Base-by-base conservation (phyloP, 2,329 filamentous ascomycete species). In the Tolypocladium tropicale region DNA sequence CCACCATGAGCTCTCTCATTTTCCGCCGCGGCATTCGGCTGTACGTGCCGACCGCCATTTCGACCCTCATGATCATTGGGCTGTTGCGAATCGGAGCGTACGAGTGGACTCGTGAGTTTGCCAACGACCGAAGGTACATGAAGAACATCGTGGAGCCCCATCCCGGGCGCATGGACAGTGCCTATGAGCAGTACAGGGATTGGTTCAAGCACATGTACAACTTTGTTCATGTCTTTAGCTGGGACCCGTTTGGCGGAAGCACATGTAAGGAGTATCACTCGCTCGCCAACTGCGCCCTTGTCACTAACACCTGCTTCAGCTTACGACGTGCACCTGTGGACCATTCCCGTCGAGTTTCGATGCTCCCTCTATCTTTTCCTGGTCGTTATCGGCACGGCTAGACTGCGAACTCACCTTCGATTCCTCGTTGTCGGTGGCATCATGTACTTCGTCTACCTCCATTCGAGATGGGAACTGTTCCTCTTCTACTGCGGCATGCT, bases 251-350 rank as follows among this genome's bases (percentile, higher is more conserved):
- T 58, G 77, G 72, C 18, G 78, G 77, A 55, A 75, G 70, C 43
- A 79, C 74, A 52, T 64, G 72, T 75, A 67, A 64, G 72, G 57
- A 16, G 21, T 37, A 18, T 9, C 52, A n/a, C 51, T 12, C 30
- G 51, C 55, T 48, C 55, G 48, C 9, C 30, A 11, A 23, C 30
- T 9, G 6, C 5, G 23, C 50, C 4, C 41, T 54, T 14, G 7
- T 37, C 32, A 57, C 63, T 70, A 50, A 70, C 60, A 41, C 10
- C 32, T 30, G 33, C 41, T 6, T 9, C 54, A 66, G 72, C 67
- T 25, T 81, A 83, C 62, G 80, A 84, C 62, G 74, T 80, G 30
- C 82, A 85, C 59, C 67, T 84, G 28, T 85, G 82, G 82, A 84
- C 82, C 6, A 84, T 85, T 48, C 81, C 82, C 3, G 75, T 83